Evolutionary conservation across 306 rosid species (phyloP), one percentile per base, ranked within the genome.

Genomic region (Leucaena leucocephala): DNA sequence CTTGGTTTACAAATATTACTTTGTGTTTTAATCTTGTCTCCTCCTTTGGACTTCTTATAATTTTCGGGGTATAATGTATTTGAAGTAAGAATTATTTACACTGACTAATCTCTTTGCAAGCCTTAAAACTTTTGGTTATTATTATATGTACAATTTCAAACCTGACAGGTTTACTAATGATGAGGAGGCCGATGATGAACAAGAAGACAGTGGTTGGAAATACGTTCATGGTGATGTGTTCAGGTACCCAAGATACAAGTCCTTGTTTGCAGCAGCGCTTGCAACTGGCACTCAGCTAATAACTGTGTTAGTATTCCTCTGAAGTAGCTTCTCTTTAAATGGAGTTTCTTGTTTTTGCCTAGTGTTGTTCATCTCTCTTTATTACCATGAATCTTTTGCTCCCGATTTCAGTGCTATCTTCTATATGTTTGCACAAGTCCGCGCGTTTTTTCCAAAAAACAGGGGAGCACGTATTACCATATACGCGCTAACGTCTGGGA

Each of bases 361-460:
- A 77, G 40, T 71, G 22, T 35, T 75, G 68, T 75, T 84, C 71
- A 43, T 19, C 71, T 74, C 10, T 54, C 63, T 67, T 69, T 38
- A 39, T 80, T 71, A 80, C 62, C 19, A 38, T 75, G 52, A 65
- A 49, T 50, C 16, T 66, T 66, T 36, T 78, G 74, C 66, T 80
- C 14, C 17, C 64, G 54, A 44, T 85, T 87, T 71, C 87, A 87
- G 91, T 50, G 72, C 86, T 78, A 77, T 80, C 69, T 85, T 83
- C 67, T 82, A 84, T 75, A 70, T 87, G 85, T 88, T 87, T 65
- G 88, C 88, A 35, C 87, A 85, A 77, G 87, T 85, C 52, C 85
- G 91, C 22, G 85, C 80, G 42, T 85, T 87, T 74, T 87, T 85
- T 83, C 88, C 88, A 71, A 85, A 85, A 83, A 87, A 87, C 58